These are phyloP conservation scores for Rhynchosporium agropyri DNA, from an alignment of 2,329 filamentous ascomycete genomes.

Conservation along the genomic window DNA sequence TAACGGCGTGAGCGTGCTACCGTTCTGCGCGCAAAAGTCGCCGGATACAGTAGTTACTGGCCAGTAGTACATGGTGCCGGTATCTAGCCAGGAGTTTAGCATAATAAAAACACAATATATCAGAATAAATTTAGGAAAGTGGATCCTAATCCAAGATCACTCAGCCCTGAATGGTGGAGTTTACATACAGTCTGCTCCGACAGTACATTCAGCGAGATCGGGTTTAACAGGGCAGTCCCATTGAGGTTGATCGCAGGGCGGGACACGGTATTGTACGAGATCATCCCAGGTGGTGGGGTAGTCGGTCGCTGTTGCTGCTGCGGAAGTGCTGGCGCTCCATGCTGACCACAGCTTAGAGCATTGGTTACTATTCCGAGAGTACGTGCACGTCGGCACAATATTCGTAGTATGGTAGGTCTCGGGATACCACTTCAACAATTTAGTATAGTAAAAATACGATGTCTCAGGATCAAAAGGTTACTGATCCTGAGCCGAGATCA, in stretches of 20 bases:
- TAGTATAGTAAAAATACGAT: no score
- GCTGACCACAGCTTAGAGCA: constrained; percentile 5
- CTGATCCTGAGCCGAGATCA: no score
- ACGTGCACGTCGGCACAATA: constrained; percentile 4
- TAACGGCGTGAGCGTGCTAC: constrained; percentile 13
- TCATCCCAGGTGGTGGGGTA: constrained; percentile 2
- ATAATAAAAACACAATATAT: no score
- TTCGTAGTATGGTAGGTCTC: constrained; percentile 2
- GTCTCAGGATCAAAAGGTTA: no score
- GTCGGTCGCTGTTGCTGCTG: constrained; percentile 7
- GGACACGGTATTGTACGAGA: constrained; percentile 4
- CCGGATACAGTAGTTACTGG: constrained; percentile 15
- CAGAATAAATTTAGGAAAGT: no score
- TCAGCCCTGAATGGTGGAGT: no score
- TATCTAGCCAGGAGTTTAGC: neutral
- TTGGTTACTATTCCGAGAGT: neutral
- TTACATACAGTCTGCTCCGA: neutral
- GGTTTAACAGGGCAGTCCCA: constrained; percentile 3
- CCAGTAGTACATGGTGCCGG: constrained; percentile 18
- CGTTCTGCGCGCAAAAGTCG: constrained; percentile 20
- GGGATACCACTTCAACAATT: neutral
- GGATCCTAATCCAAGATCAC: no score
- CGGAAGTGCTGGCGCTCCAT: constrained; percentile 5
- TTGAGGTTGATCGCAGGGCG: neutral
- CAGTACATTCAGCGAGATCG: constrained; percentile 10